A percentile compares a stretch with the other conserved stretches of the same genome.
Conservation (phyloP, 805 yeast species). For the Lipomyces mesembrius region DNA sequence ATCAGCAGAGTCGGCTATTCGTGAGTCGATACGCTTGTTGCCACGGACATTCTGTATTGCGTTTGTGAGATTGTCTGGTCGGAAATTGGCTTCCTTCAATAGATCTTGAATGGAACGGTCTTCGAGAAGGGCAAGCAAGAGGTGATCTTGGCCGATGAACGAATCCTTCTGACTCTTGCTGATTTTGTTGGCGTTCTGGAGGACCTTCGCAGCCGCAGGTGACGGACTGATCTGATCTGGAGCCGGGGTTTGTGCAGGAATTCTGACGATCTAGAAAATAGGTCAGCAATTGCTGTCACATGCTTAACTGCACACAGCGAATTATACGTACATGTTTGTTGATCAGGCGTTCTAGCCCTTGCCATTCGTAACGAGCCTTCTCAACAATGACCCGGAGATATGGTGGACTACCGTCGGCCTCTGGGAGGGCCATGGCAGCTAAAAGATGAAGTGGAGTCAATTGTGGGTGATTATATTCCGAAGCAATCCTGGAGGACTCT, state of each 20-base stretch:
- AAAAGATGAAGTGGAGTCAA: constrained; percentile 85
- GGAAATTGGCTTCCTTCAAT: constrained; percentile 72
- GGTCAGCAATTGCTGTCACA: too few species aligned
- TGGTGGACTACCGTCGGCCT: constrained; percentile 56
- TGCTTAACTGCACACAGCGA: background rate
- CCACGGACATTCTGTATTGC: constrained; percentile 86
- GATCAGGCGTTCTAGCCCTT: constrained; percentile 73
- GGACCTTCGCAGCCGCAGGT: constrained; percentile 73
- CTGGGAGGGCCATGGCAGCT: constrained; percentile 84
- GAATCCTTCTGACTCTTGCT: constrained; percentile 87
- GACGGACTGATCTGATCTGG: constrained; percentile 80
- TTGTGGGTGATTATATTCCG: constrained; percentile 82
- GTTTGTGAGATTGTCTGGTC: constrained; percentile 70
- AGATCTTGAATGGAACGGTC: constrained; percentile 72
- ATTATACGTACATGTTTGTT: constrained; percentile 53
- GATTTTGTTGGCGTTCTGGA: constrained; percentile 75
- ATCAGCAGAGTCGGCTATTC: constrained; percentile 89
- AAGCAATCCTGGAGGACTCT: constrained; percentile 78
- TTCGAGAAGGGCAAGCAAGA: constrained; percentile 80
- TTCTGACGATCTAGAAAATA: constrained; percentile 64
- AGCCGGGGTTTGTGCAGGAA: constrained; percentile 88
- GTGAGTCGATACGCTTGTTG: constrained; percentile 85
- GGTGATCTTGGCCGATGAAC: constrained; percentile 92
- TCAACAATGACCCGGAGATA: constrained; percentile 83
- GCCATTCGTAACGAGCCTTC: constrained; percentile 88